Conservation (phyloP, 495 filamentous ascomycete species). For the Penicillium canescens region DNA sequence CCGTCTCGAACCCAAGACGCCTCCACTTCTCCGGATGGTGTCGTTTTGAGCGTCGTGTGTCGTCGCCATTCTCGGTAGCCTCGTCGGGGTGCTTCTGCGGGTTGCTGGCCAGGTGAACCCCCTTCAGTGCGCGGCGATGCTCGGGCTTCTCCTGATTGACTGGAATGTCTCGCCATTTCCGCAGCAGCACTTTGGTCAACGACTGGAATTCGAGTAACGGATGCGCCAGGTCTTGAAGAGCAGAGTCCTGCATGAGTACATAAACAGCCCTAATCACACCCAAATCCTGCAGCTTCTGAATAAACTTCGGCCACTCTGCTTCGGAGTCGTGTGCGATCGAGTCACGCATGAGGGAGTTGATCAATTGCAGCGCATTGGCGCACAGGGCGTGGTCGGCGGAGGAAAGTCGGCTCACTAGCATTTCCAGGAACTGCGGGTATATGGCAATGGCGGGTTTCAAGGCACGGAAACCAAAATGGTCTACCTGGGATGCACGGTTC, state of each 20-base stretch:
- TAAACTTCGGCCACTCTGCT: slow-evolving; percentile 90
- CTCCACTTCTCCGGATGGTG: slow-evolving; percentile 95
- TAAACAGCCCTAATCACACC: slow-evolving; percentile 93
- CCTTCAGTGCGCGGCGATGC: slow-evolving; percentile 83
- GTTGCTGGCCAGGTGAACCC: slow-evolving; percentile 79
- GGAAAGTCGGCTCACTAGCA: slow-evolving; percentile 83
- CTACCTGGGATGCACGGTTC: slow-evolving; percentile 42
- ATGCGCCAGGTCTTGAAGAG: slow-evolving; percentile 90
- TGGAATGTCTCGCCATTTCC: slow-evolving; percentile 85
- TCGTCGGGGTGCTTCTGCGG: slow-evolving; percentile 52
- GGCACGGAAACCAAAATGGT: slow-evolving; percentile 79
- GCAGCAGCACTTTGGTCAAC: slow-evolving; percentile 83
- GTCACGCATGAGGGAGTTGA: slow-evolving; percentile 94
- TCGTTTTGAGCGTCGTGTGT: slow-evolving; percentile 57
- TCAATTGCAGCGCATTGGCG: slow-evolving; percentile 90
- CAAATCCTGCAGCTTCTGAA: slow-evolving; percentile 88
- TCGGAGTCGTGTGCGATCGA: slow-evolving; percentile 79
- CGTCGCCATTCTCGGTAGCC: slow-evolving; percentile 31
- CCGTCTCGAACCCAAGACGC: slow-evolving; percentile 86
- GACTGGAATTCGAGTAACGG: slow-evolving; percentile 92
- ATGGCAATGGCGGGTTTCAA: slow-evolving; percentile 88
- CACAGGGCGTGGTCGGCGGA: slow-evolving; percentile 95
- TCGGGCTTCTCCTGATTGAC: slow-evolving; percentile 86
- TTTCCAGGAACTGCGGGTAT: slow-evolving; percentile 92
- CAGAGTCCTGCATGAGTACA: slow-evolving; percentile 87